Base-by-base conservation (phyloP, 371 early-diverging fungal genomes). In the Basidiobolus heterosporus region DNA sequence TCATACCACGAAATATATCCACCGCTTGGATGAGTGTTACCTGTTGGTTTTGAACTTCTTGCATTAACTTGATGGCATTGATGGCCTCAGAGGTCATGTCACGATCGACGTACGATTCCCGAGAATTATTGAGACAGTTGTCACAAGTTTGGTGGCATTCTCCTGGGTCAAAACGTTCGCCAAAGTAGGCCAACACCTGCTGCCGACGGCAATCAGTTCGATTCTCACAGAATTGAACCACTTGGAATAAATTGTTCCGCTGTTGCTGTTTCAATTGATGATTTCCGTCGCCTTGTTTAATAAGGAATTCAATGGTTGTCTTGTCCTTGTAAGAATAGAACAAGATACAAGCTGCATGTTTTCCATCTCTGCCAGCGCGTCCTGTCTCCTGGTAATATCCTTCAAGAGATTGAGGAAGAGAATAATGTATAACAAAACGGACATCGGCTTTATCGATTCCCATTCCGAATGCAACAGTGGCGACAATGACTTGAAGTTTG, bases 331-430 rank as follows among this genome's bases (percentile, higher is more conserved):
- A 91, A 0, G 63, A 58, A 59, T 93, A 99, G 53, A 78, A 98
- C 20, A 99, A 53, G 0, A 96, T 65, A 62, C 98, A 98, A 1
- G 67, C 64, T 2, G 92, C 81, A 40, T 74, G 68, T 35, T 77
- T 56, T 4, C 98, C 97, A 72, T 99, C 99, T 21, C 99, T 81
- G 7, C 99, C 99, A 0, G 99, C 99, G 18, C 99, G 79, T 0
- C 99, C 99, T 0, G 95, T 97, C 64, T 99, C 99, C 65, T 99
- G 99, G 55, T 99, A 99, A 56, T 98, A 99, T 0, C 96, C 97
- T 65, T 99, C 99, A 2, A 99, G 54, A 11, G 88, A 86, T 21
- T 92, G 85, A 0, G 99, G 98, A 9, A 98, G 58, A 3, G 91
- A 81, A 60, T 89, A 85, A 60, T 99, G 99, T 17, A 98, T 83